These are phyloP conservation scores for Ochetophila trinervis DNA, from an alignment of 306 rosid species.

Conservation along the genomic window DNA sequence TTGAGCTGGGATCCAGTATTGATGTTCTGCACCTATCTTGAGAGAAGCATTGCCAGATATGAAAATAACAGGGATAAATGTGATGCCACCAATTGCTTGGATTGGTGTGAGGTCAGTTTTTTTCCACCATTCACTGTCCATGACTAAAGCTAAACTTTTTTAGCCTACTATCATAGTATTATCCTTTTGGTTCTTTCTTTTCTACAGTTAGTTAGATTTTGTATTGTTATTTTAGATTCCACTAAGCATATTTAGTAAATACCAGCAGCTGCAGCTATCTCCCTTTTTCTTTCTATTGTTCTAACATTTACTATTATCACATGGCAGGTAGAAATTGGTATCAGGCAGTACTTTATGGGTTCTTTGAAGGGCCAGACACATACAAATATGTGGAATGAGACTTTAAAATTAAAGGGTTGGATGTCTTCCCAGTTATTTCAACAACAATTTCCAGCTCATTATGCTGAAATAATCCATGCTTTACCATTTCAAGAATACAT, in stretches of 20 bases:
- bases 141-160: slow-evolving; percentile 12
- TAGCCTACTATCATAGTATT: slow-evolving; percentile 7
- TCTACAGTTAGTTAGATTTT: slow-evolving; percentile 4
- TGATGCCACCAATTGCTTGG: slow-evolving; percentile 64
- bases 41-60: slow-evolving; percentile 66
- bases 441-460: slow-evolving; percentile 91
- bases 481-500: slow-evolving; percentile 90
- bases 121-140: slow-evolving; percentile 11
- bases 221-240: not conserved
- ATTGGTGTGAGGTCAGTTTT: slow-evolving; percentile 93
- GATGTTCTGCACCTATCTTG: slow-evolving; percentile 81
- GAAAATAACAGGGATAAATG: slow-evolving; percentile 58
- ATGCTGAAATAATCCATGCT: slow-evolving; percentile 62
- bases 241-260: no score
- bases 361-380: slow-evolving; percentile 59
- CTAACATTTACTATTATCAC: not conserved
- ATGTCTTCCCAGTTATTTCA: slow-evolving; percentile 82
- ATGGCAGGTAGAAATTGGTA: slow-evolving; percentile 88
- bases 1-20: slow-evolving; percentile 83
- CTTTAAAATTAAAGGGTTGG: slow-evolving; percentile 79
- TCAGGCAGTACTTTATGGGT: slow-evolving; percentile 77
- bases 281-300: not conserved
- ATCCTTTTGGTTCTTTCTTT: not conserved
- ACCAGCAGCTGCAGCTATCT: not conserved
- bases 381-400: slow-evolving; percentile 61